A percentile compares a stretch with the other conserved stretches of the same genome.
Evolutionary conservation across 2,329 filamentous ascomycete species (phyloP).

Genomic region (Amauroascus verrucosus): DNA sequence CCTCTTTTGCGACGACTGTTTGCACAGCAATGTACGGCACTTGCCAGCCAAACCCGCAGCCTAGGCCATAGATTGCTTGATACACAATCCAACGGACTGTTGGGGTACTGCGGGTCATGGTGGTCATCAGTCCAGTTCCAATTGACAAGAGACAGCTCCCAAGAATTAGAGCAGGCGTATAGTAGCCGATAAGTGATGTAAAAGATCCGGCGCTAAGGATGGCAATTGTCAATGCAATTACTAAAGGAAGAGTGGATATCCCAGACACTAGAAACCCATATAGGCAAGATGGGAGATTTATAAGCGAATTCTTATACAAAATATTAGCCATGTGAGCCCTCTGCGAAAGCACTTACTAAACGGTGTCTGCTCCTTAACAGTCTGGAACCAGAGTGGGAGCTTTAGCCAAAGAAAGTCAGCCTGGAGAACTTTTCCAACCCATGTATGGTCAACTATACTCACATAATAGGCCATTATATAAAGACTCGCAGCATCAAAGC

Average conservation of each 20-base stretch:
- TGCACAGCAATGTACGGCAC: constrained; percentile 25
- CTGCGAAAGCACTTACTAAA: too few relatives aligned
- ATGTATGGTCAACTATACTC: too few relatives aligned
- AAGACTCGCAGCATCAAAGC: too few relatives aligned
- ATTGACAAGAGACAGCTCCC: constrained; percentile 26
- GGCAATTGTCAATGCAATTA: constrained; percentile 22
- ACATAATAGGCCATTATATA: too few relatives aligned
- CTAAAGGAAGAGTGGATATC: constrained; percentile 3
- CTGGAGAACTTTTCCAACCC: too few relatives aligned
- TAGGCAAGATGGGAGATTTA: too few relatives aligned
- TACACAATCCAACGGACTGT: constrained; percentile 23
- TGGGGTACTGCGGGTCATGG: constrained; percentile 18
- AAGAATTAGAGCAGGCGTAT: constrained; percentile 29
- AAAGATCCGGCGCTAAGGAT: neutral
- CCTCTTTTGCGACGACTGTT: constrained; percentile 20
- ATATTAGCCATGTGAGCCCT: too few relatives aligned
- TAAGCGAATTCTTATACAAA: too few relatives aligned
- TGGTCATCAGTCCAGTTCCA: constrained; percentile 28
- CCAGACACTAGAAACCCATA: too few relatives aligned
- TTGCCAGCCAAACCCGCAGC: constrained; percentile 26
- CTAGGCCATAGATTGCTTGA: constrained; percentile 23
- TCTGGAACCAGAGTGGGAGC: too few relatives aligned
- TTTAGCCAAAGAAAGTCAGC: too few relatives aligned
- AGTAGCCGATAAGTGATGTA: constrained; percentile 19
- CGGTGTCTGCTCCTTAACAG: too few relatives aligned